Evolutionary conservation across 1,284 basidiomycete species (phyloP), one percentile per base, ranked within the genome.

Genomic region (Rhodotorula mucilaginosa): DNA sequence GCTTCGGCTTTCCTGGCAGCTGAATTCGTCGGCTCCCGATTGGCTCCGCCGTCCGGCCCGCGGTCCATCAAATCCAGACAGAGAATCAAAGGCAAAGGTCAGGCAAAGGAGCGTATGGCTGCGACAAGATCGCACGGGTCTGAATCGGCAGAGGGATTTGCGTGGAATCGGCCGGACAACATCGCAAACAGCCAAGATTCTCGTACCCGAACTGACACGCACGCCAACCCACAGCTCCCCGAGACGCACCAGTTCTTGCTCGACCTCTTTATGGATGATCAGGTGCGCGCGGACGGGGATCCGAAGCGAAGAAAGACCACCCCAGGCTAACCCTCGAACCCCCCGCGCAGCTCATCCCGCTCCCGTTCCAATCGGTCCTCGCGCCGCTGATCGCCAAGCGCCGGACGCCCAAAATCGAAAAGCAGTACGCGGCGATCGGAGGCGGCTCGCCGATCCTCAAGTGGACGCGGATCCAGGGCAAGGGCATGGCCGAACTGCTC

Each of bases 391-490:
- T 99, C 77, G 97, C 97, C 58, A 87, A 86, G 75, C 86, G 95
- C 47, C 88, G 97, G n/a, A 93, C 95, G 0, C 95, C 97, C 18
- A 86, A 91, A 79, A 98, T 99, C 77, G 93, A 96, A 81, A 83
- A 92, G 80, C 97, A 99, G 82, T 99, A 99, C 83, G 84, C 85
- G 21, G 91, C 88, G 69, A 99, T 99, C 79, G 97, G 97, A 44
- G 97, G 96, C 44, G 97, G 97, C 26, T 97, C 93, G 3, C 97
- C 97, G n/a, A 99, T 99, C 81, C 86, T 96, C 64, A 87, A 86
- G 64, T 98, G 97, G 86, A 97, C 96, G 1, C 84, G 88, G 73
- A 81, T 88, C 34, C 97, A 99, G 83, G 97, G 95, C 60, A 88
- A 89, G 67, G 90, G 87, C 68, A 96, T 99, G 95, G 91, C 88